These are phyloP conservation scores for Aspergillus caelatus DNA, from an alignment of 2,329 filamentous ascomycete genomes.

Conservation along the genomic window DNA sequence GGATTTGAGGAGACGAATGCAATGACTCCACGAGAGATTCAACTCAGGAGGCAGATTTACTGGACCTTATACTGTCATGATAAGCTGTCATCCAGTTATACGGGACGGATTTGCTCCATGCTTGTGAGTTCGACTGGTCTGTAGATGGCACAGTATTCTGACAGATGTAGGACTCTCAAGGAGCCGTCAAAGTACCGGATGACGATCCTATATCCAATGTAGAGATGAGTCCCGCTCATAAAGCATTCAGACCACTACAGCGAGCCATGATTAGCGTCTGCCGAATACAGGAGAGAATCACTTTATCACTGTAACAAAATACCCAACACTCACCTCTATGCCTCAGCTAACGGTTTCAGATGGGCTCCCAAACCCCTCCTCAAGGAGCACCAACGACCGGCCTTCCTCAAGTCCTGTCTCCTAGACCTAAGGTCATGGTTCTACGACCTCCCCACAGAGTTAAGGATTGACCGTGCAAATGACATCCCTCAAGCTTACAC, in stretches of 20 bases:
- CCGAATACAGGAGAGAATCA: slow-evolving; percentile 29
- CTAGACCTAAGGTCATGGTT: slow-evolving; percentile 40
- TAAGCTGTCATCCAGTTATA: slow-evolving; percentile 39
- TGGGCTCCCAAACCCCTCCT: slow-evolving; percentile 35
- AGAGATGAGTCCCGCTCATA: slow-evolving; percentile 21
- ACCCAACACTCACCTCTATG: background rate
- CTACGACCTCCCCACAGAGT: slow-evolving; percentile 35
- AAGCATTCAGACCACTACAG: background rate
- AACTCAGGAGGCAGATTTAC: slow-evolving; percentile 40
- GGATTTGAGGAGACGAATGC: slow-evolving; percentile 28
- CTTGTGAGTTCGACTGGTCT: slow-evolving; percentile 27
- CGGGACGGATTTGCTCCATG: slow-evolving; percentile 40
- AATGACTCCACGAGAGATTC: slow-evolving; percentile 31
- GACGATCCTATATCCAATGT: slow-evolving; percentile 14
- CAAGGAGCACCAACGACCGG: slow-evolving; percentile 20
- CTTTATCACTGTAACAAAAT: slow-evolving; percentile 31
- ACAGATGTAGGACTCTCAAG: background rate
- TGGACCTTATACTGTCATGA: slow-evolving; percentile 42
- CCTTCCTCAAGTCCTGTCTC: slow-evolving; percentile 35
- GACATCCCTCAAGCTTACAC: slow-evolving; percentile 34
- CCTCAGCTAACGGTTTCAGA: slow-evolving; percentile 14
- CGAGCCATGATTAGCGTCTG: background rate
- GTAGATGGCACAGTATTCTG: background rate
- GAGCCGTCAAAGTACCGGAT: background rate
- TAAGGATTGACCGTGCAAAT: slow-evolving; percentile 30